Percentiles rank a stretch among this genome's conserved stretches.
Conservation (phyloP, 768 basidiomycete species). For the Psilocybe tampanensis region DNA sequence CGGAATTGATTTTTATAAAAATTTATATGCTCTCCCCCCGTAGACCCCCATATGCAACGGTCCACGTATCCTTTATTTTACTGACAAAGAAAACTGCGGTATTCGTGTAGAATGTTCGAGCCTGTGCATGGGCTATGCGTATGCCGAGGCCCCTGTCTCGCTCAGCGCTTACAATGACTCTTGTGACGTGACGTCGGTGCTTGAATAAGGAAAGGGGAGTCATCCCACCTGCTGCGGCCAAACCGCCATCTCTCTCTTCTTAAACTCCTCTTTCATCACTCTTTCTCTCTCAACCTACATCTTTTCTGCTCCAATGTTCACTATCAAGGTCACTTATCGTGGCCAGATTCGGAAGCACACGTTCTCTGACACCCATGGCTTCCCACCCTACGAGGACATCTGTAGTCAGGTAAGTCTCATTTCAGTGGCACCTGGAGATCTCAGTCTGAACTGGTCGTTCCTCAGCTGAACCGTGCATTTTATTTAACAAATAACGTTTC, state of each 20-base stretch:
- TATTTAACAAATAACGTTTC: constrained; percentile 60
- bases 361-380: constrained; percentile 50
- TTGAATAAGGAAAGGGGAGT: constrained; percentile 16
- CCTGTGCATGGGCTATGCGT: neutral
- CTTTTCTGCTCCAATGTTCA: constrained; percentile 54
- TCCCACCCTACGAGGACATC: constrained; percentile 67
- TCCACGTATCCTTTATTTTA: neutral
- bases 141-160: constrained; percentile 10
- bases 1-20: no score
- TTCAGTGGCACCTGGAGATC: neutral
- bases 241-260: constrained; percentile 15
- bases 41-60: no score
- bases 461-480: constrained; percentile 72
- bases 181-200: constrained; percentile 23
- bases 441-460: neutral
- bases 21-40: no score
- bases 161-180: constrained; percentile 21
- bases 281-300: neutral
- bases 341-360: constrained; percentile 69
- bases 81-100: neutral
- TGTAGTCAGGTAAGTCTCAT: constrained; percentile 56
- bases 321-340: constrained; percentile 78
- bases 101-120: constrained; percentile 12
- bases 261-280: constrained; percentile 16
- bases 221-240: constrained; percentile 11